These are phyloP conservation scores for Pachyrhizus erosus DNA, from an alignment of 306 rosid genomes.

Conservation along the genomic window DNA sequence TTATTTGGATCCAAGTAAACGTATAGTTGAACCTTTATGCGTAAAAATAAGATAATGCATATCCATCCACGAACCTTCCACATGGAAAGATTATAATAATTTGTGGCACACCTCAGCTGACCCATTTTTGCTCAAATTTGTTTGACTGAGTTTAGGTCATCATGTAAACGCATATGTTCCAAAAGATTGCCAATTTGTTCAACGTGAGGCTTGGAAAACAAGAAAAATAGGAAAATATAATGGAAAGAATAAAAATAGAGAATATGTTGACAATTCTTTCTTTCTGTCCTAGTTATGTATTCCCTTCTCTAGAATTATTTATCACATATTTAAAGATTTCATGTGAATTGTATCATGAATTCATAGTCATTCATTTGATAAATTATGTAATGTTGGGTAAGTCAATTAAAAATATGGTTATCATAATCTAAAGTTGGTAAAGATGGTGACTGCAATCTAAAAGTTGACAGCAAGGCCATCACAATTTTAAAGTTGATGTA, in stretches of 20 bases:
- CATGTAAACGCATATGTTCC: background rate
- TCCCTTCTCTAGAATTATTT: conserved; percentile 34
- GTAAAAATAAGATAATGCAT: conserved; percentile 8
- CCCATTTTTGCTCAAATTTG: conserved; percentile 8
- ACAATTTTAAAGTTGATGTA: background rate
- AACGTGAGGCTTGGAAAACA: background rate
- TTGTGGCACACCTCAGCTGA: conserved; percentile 34
- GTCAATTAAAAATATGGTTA: background rate
- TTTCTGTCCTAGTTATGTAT: background rate
- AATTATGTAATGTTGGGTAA: background rate
- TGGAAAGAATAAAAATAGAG: background rate
- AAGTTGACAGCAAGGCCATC: conserved; percentile 7
- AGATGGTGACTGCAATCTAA: conserved; percentile 25
- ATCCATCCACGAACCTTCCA: background rate
- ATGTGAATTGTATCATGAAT: background rate
- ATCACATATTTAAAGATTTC: background rate
- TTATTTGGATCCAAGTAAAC: background rate
- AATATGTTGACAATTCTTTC: background rate
- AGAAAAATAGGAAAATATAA: background rate
- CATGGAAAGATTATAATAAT: conserved; percentile 9
- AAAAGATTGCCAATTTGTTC: background rate
- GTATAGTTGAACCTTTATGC: background rate
- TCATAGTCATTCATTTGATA: background rate
- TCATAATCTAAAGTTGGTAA: conserved; percentile 14
- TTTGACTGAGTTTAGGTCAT: conserved; percentile 29